Conservation (phyloP, 805 yeast species). For the Monosporozyma unispora region DNA sequence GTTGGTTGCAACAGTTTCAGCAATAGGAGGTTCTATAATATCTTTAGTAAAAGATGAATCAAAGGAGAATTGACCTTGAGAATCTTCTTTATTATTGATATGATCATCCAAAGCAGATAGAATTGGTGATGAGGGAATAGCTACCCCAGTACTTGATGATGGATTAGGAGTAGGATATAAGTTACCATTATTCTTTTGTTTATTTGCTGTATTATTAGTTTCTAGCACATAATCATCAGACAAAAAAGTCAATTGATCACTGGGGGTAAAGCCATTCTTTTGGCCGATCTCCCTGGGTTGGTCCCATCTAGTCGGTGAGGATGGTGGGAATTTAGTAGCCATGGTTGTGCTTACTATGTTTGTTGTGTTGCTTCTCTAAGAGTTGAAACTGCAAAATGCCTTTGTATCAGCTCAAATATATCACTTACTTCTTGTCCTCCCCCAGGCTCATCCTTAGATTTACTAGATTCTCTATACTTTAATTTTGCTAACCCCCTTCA, state of each 20-base stretch:
- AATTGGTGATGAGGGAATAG: constrained; percentile 29
- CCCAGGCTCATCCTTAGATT: too few species aligned
- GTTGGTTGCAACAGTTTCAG: neutral
- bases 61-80: neutral
- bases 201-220: neutral
- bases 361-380: too few species aligned
- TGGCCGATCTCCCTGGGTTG: neutral
- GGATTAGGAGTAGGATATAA: constrained; percentile 66
- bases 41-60: neutral
- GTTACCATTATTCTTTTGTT: neutral
- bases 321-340: constrained; percentile 25
- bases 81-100: neutral
- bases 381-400: too few species aligned
- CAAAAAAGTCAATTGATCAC: neutral
- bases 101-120: constrained; percentile 5
- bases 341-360: neutral
- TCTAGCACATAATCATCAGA: neutral
- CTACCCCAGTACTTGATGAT: constrained; percentile 43
- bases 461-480: neutral
- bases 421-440: too few species aligned
- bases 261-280: neutral
- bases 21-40: neutral
- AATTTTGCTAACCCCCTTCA: neutral
- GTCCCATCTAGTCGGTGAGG: constrained; percentile 28
- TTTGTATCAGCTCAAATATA: too few species aligned